These are phyloP conservation scores for Vitis amurensis DNA, from an alignment of 164 flowering plant species.

Conservation along the genomic window DNA sequence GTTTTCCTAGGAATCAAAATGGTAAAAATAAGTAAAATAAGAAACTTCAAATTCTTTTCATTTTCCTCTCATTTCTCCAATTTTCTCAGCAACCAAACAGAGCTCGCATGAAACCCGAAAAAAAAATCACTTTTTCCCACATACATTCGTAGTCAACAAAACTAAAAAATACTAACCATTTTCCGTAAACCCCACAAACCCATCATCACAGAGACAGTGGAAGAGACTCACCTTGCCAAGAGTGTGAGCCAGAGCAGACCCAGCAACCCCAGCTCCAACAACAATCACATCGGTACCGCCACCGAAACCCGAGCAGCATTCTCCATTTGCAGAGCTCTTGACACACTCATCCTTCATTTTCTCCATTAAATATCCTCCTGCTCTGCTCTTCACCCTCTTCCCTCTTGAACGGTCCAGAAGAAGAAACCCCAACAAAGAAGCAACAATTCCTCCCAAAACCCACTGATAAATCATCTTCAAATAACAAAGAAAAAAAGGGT, in stretches of 20 bases:
- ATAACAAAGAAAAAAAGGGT: neutral
- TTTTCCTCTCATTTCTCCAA: no score
- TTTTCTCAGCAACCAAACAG: no score
- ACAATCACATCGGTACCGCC: conserved; percentile 25
- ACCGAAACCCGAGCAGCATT: neutral
- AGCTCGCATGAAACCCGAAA: no score
- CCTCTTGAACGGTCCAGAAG: neutral
- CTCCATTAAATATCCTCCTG: neutral
- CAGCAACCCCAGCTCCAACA: conserved; percentile 47
- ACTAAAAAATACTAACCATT: no score
- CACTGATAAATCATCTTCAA: conserved; percentile 9
- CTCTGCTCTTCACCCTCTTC: neutral
- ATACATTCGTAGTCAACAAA: no score
- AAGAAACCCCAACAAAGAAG: conserved; percentile 13
- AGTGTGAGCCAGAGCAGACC: conserved; percentile 43
- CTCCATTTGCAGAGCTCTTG: conserved; percentile 13
- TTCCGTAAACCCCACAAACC: no score
- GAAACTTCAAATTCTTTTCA: no score
- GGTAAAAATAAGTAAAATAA: no score
- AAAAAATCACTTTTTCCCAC: no score
- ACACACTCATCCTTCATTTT: neutral
- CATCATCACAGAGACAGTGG: no score
- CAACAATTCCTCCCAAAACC: conserved; percentile 14
- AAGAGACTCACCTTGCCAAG: conserved; percentile 34
- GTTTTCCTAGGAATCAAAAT: no score